phyloP scores from a whole-genome alignment of 768 basidiomycete species.

The Neoboletus subvelutipes region DNA sequence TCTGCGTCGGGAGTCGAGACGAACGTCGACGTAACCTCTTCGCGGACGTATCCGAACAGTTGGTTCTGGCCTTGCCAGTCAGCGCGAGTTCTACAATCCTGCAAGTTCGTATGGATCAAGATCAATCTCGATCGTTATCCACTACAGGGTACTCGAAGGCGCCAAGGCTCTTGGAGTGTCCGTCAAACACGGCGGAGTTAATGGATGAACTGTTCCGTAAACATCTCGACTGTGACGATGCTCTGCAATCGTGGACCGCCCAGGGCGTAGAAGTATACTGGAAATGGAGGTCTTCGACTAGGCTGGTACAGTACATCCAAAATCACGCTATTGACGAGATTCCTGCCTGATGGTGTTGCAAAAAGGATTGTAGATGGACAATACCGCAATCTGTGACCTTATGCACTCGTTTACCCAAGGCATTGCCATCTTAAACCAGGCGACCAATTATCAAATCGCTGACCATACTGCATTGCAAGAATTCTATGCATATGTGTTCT shows the following conservation, averaged over 20 bases:
- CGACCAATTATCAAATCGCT: background rate
- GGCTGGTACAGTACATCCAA: conserved; percentile 27
- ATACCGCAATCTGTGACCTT: background rate
- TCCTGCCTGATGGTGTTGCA: conserved; percentile 41
- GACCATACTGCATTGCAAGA: background rate
- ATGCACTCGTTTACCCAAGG: background rate
- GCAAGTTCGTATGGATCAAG: conserved; percentile 58
- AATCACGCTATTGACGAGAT: background rate
- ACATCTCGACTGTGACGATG: conserved; percentile 33
- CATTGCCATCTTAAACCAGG: background rate
- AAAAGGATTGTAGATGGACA: too few relatives aligned
- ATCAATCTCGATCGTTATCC: conserved; percentile 45
- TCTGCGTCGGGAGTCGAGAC: conserved; percentile 47
- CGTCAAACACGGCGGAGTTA: conserved; percentile 44
- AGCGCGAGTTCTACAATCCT: conserved; percentile 38
- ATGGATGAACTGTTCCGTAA: conserved; percentile 49
- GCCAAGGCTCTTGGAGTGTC: conserved; percentile 18
- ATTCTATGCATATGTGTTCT: background rate
- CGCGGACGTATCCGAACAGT: conserved; percentile 40
- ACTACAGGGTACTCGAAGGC: conserved; percentile 31
- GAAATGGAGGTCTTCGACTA: conserved; percentile 35
- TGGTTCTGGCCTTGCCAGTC: conserved; percentile 31
- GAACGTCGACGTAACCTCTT: conserved; percentile 48
- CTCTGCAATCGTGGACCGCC: conserved; percentile 40
- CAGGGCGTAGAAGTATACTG: conserved; percentile 40